Base-by-base conservation (phyloP, 2,329 filamentous ascomycete species). In the Amylocarpus encephaloides region DNA sequence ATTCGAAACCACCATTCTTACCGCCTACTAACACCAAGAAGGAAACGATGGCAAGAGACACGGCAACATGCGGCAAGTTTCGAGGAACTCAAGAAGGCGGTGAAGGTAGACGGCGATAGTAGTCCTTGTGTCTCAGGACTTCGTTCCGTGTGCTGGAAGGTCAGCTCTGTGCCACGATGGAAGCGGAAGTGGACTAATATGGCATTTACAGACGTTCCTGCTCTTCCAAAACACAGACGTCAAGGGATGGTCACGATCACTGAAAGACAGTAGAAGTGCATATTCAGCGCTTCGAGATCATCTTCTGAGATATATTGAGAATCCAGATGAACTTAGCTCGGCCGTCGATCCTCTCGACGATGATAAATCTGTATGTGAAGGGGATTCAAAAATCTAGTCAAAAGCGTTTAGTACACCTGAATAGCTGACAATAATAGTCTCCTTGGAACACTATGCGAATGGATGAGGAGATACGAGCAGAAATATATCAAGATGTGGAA, bases 401-500 rank as follows among this genome's bases (percentile, higher is more conserved):
- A 11, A 4, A 22, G 13, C 38, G 13, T 15, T 15, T 16, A 16
- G 15, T 12, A 26, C 2, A 12, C 19, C 22, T n/a, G n/a, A 15
- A 33, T 32, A 29, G 36, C 35, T 35, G 12, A 42, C 71, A 69
- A 75, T 75, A 75, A 73, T 74, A 95, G 85, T 95, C 90, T 50
- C 91, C 91, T 18, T 97, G 92, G 91, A 84, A 88, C 66, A 83
- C 83, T n/a, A 74, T 93, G 32, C 85, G 89, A 41, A 79, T 85
- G 60, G 92, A 98, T 68, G 89, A 96, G 71, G 73, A 81, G 42
- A 78, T 94, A 32, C 82, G 92, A 55, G 82, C 83, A 45, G 93
- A 98, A 68, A 97, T 98, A 49, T 80, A 86, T 50, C 93, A 97
- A 70, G 93, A 98, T 71, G 91, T 98, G 15, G 86, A 93, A 60